Base-by-base conservation (phyloP, 768 basidiomycete species). In the Suillus americanus region DNA sequence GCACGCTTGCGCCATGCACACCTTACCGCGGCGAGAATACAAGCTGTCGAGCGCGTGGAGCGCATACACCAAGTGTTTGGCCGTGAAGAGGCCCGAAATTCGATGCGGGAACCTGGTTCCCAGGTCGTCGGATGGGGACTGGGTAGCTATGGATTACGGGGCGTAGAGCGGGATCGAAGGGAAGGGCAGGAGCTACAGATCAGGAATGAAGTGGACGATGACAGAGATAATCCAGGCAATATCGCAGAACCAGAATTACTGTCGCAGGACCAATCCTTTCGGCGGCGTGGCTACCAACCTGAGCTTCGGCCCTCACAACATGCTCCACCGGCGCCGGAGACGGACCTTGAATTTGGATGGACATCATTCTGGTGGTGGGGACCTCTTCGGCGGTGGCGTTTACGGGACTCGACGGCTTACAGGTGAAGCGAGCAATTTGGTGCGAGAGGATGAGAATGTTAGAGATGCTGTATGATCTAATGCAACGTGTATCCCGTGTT, bases 351-450 rank as follows among this genome's bases (percentile, higher is more conserved):
- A 1, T 62, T 51, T 30, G 65, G 54, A 2, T 64, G 70, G 14
- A 72, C 72, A 38, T 90, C 89, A 7, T 66, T 90, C 65, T 92
- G 87, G 87, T 91, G 90, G 88, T 92, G 91, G 90, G 89, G 90
- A 0, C 91, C 92, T 3, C 74, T 94, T 25, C 79, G 83, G 54
- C 81, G 82, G 35, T 94, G 91, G 92, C 80, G 92, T 54, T 74
- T 94, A 68, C 85, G 88, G 68, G 92, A 94, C 70, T 85, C 90
- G 66, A 93, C 92, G 10, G 80, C 82, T 59, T 94, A 94, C 74
- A 75, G 70, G 40, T 79, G 69, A 67, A 40, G 57, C 20, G 57
- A 41, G 57, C 12, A 41, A 3, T 20, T 41, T 30, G 41, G 5
- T 59, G 28, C 28, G 40, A 59, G 57, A 59, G 38, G 38, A 59